A percentile compares a stretch with the other conserved stretches of the same genome.
Evolutionary conservation across 345 rosid species (phyloP).

Genomic region (Salix exigua): DNA sequence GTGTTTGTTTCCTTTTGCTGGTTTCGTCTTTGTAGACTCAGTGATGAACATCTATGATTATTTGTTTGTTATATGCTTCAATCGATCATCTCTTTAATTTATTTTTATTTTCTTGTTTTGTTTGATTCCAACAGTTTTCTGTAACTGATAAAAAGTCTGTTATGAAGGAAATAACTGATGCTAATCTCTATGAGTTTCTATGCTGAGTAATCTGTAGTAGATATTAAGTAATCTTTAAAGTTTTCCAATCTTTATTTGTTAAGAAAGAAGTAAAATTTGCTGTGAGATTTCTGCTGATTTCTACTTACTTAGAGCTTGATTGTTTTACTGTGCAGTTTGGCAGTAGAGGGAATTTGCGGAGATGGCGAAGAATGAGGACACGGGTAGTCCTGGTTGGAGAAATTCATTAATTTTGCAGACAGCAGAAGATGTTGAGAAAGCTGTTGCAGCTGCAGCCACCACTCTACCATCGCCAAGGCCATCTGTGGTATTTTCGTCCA

Average conservation of each 20-base stretch:
- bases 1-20: no score
- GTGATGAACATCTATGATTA: no score
- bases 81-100: not conserved
- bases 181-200: not conserved
- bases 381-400: slow-evolving; percentile 80
- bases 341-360: slow-evolving; percentile 29
- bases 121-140: not conserved
- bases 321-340: slow-evolving; percentile 12
- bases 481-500: slow-evolving; percentile 72
- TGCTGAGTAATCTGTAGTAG: not conserved
- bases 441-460: slow-evolving; percentile 78
- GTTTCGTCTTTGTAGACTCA: no score
- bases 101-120: not conserved
- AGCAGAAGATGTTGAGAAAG: slow-evolving; percentile 73
- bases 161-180: slow-evolving; percentile 16
- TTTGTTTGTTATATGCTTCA: not conserved
- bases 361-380: slow-evolving; percentile 67
- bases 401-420: slow-evolving; percentile 66
- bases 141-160: slow-evolving; percentile 6
- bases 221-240: no score
- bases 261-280: no score
- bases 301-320: not conserved
- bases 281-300: no score
- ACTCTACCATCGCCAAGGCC: slow-evolving; percentile 73
- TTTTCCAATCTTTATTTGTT: no score